Evolutionary conservation across 2,329 filamentous ascomycete species (phyloP), one percentile per base, ranked within the genome.

Genomic region (Hymenoscyphus infarciens): DNA sequence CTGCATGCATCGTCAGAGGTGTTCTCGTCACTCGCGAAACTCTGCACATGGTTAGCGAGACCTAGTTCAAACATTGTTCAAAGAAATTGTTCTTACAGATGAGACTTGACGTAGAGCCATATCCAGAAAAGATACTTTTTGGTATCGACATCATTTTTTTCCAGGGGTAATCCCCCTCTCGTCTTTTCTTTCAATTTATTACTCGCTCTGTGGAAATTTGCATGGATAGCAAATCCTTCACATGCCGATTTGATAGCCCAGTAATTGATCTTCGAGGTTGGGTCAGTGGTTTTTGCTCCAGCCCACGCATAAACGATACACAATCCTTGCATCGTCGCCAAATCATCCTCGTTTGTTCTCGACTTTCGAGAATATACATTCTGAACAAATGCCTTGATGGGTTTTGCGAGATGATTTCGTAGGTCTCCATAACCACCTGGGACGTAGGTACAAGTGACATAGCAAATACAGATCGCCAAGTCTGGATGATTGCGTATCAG

Each of bases 401-500:
- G 22, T 15, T 31, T 25, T 25, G 10, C 35, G n/a, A 57, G 35
- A 19, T 19, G 11, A 13, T 11, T 29, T 10, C 33, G 31, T 8
- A 39, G 2, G 10, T 57, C 33, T 15, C 16, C 35, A 42, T 57
- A 57, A 6, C 42, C 42, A 11, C 56, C 56, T 2, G 31, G 56
- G n/a, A 57, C 35, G 11, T 57, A 57, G 5, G 16, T 39, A 57
- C 29, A 38, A 39, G 56, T 57, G 35, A 57, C 56, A 57, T 57
- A 57, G 22, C 33, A 57, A 13, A 57, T 42, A 29, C 56, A 57
- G 10, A n/a, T n/a, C 16, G 15, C 33, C 2, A 58, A 33, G 22
- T 45, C 38, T 25, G 56, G 19, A 11, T 45, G 16, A 25, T 39
- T 45, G 19, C 31, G 15, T n/a, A 58, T 42, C 5, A 58, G n/a